phyloP scores from a whole-genome alignment of 768 basidiomycete genomes.

The Mycena rebaudengoi region DNA sequence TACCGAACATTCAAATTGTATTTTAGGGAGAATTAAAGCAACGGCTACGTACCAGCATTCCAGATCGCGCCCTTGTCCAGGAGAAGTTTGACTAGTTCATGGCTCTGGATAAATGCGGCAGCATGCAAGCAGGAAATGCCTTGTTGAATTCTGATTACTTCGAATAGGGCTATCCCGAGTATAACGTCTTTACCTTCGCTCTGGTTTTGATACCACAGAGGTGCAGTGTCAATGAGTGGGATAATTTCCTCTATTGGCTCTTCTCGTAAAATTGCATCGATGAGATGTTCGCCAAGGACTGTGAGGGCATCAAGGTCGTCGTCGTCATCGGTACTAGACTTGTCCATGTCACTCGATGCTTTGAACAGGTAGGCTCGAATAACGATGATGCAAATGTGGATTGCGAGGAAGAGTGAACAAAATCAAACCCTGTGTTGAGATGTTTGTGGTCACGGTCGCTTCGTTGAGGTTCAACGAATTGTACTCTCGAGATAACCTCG shows the following conservation, averaged over 20 bases:
- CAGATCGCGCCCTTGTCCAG: slow-evolving; percentile 88
- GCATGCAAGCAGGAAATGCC: slow-evolving; percentile 83
- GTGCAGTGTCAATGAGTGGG: slow-evolving; percentile 67
- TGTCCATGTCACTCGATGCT: too few species aligned
- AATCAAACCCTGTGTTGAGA: too few species aligned
- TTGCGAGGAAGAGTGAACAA: too few species aligned
- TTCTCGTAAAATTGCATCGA: slow-evolving; percentile 63
- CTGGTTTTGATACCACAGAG: slow-evolving; percentile 90
- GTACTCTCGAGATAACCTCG: too few species aligned
- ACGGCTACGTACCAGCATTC: slow-evolving; percentile 74
- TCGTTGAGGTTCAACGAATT: too few species aligned
- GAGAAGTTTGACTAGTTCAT: slow-evolving; percentile 68
- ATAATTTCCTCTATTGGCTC: slow-evolving; percentile 56
- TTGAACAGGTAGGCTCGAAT: background rate
- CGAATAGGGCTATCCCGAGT: background rate
- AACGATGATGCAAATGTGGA: background rate
- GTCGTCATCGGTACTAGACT: slow-evolving; percentile 27
- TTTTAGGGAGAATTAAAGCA: background rate
- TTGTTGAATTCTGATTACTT: background rate
- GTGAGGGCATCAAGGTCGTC: slow-evolving; percentile 56
- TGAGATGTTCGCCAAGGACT: slow-evolving; percentile 65
- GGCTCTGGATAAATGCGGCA: slow-evolving; percentile 77
- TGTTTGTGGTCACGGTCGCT: too few species aligned
- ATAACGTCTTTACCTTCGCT: slow-evolving; percentile 69
- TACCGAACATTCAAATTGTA: slow-evolving; percentile 32